Base-by-base conservation (phyloP, 2,329 filamentous ascomycete genomes). In the Incumbomyces delicatus region DNA sequence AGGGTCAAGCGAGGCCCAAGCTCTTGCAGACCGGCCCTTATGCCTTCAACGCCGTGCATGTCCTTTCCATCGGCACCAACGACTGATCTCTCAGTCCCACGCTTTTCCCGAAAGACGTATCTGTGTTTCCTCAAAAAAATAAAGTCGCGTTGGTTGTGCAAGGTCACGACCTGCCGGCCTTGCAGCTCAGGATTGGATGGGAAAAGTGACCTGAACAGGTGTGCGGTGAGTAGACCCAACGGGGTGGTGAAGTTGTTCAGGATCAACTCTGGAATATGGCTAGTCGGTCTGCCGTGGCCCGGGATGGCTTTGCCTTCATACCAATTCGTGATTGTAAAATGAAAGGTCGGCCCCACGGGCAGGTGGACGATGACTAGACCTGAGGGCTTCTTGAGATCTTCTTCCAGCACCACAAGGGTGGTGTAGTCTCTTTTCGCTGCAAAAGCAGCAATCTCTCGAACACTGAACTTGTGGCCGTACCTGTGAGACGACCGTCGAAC, bases 191-290 rank as follows among this genome's bases (percentile, higher is more conserved):
- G 90, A 36, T 80, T 77, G 0, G 82, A 77, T 0, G 90, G 92
- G 66, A 87, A 92, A 22, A 94, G 66, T 0, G 76, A 80, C 53
- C 83, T 77, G 70, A 98, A 92, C 1, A 95, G 71, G 59, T 87
- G 82, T 7, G 89, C 90, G 0, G 89, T 87, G 33, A 96, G 71
- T 8, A 95, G 73, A 67, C 92, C 92, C 1, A 98, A 75, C 0
- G 90, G 87, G 0, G 92, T 98, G 59, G 85, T 84, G 73, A 98
- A 98, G 63, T 92, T 90, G 67, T 96, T 96, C 43, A 95, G 74
- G 31, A 94, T 76, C 22, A 95, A 73, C 66, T 95, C 90, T 1
- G 89, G 88, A 60, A 87, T 87, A 67, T 95, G 89, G 41, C 86
- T 84, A 1, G 90, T 95, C 0, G 88, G 79, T 55, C 89, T 90